Evolutionary conservation across 176 grass and related monocot genomes (phyloP), one percentile per base, ranked within the genome.

Genomic region (Paspalum notatum): DNA sequence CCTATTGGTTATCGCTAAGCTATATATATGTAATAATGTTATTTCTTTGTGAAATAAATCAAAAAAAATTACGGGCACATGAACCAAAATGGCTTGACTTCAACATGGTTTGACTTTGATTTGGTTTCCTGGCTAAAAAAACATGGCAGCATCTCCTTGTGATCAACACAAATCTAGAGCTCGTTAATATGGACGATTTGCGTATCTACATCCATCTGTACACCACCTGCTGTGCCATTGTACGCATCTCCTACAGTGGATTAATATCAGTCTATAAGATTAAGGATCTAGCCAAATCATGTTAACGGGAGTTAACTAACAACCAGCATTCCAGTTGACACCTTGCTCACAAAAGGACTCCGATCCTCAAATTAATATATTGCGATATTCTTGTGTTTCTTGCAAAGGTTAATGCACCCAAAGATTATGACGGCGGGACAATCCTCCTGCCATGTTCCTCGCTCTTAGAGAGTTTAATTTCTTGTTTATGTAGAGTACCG

Each of bases 401-500:
- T 8, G 14, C n/a, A 68, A 25, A 41, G 51, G 68, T 57, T 51
- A 68, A 45, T 44, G 66, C 66, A 81, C 79, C 66, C 3, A 17
- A 59, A 71, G 79, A 81, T 60, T 59, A 27, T 68, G 78, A 60
- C 11, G 78, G 79, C 79, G 22, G 12, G 47, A 22, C 53, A 81
- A 71, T 81, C 54, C 45, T 18, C 25, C 24, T 5, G 15, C 53
- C 79, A 50, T 81, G 25, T 71, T 81, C 79, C 25, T 67, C n/a
- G n/a, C 26, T 22, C 40, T 3, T 32, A 32, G 32, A 32, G n/a
- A n/a, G 32, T 32, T n/a, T n/a, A n/a, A n/a, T 32, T 32, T 32
- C 32, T 32, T 32, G 32, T 32, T 32, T 32, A 32, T 32, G 32
- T 32, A 32, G 32, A 32, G 32, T 32, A n/a, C n/a, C 32, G 32